A percentile compares a stretch with the other conserved stretches of the same genome.
Evolutionary conservation across 1,139 yeast species (phyloP).

Genomic region (Geotrichum klebahnii): DNA sequence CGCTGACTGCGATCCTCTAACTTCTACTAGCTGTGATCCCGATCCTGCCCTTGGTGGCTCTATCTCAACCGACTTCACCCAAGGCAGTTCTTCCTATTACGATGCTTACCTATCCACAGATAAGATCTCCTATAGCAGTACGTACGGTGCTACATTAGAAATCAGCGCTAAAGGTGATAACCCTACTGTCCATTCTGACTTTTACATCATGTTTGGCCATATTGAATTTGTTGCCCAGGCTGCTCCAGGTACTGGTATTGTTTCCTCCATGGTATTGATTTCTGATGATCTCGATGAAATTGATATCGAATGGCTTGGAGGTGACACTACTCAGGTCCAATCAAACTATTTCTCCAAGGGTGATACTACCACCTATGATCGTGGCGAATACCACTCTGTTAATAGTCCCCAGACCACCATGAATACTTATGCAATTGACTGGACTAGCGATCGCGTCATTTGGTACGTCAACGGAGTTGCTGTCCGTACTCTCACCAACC

Average conservation of each 20-base stretch:
- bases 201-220: slow-evolving; percentile 82
- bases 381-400: slow-evolving; percentile 73
- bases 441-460: slow-evolving; percentile 61
- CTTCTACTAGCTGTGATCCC: slow-evolving; percentile 18
- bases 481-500: slow-evolving; percentile 54
- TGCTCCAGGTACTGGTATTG: slow-evolving; percentile 70
- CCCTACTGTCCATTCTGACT: slow-evolving; percentile 70
- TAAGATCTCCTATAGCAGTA: slow-evolving; percentile 32
- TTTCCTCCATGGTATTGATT: slow-evolving; percentile 76
- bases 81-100: slow-evolving; percentile 24
- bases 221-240: slow-evolving; percentile 70
- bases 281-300: slow-evolving; percentile 85
- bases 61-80: slow-evolving; percentile 24
- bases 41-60: slow-evolving; percentile 25
- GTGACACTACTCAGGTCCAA: slow-evolving; percentile 67
- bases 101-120: slow-evolving; percentile 27
- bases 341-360: slow-evolving; percentile 82
- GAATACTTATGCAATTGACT: slow-evolving; percentile 78
- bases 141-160: slow-evolving; percentile 56
- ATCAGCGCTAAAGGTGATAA: slow-evolving; percentile 62
- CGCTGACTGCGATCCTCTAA: slow-evolving; percentile 28
- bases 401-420: slow-evolving; percentile 52
- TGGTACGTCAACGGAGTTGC: slow-evolving; percentile 62
- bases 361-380: slow-evolving; percentile 65
- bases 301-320: slow-evolving; percentile 81